Evolutionary conservation across 495 filamentous ascomycete genomes (phyloP), one percentile per base, ranked within the genome.

Genomic region (Staphylotrichum longicolle): DNA sequence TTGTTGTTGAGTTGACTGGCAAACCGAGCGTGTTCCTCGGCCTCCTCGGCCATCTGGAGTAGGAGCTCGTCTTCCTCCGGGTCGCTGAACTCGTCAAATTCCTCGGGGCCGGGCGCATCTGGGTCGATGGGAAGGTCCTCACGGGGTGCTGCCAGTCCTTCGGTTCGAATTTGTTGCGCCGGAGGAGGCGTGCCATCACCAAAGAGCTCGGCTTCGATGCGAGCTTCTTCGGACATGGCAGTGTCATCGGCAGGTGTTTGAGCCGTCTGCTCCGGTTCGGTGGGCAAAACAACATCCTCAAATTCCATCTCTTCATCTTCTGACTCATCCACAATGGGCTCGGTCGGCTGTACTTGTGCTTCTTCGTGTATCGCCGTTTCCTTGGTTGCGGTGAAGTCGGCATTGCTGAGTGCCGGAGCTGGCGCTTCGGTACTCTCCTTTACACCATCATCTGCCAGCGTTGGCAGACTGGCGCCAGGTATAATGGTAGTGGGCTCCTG

Each of bases 1-100:
- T 85, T 86, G 62, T 88, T 82, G 70, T 94, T 96, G 34, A 98
- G 78, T 14, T 87, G 85, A 49, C 88, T 91, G 5, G 94, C 90
- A 68, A 98, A 98, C 7, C 92, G 85, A 7, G 87, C 91, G 69
- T 98, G 93, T 62, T 96, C 94, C 77, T 96, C 90, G 3, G 86
- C 88, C 79, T 98, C 94, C 7, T 86, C 83, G 9, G 91, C 91
- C 63, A 98, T 84, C 63, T 93, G 91, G 32, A 82, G 83, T 45
- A 98, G 78, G 5, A 98, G 79, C 53, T 94, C 91, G 72, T 91
- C 91, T 62, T 98, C 93, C 75, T 96, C 93, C 0, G 91, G 88
- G 64, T 98, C 93, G 34, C 86, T 91, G 66, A 88, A 90, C 7
- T 74, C 76, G 33, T 79, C 75, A 49, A 75, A 74, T 10, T 79